phyloP scores from a whole-genome alignment of 805 yeast species.

The Pichia californica region DNA sequence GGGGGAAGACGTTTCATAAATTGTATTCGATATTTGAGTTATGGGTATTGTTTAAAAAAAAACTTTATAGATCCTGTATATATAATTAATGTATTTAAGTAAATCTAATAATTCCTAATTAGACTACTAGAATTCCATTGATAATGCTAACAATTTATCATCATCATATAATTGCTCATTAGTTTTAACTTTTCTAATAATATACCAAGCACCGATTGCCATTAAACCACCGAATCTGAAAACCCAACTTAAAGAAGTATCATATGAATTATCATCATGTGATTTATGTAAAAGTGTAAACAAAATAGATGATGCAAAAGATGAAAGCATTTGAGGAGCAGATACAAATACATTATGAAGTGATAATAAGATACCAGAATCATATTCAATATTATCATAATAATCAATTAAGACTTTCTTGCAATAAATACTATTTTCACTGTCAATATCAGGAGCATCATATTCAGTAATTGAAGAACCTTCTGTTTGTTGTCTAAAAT shows the following conservation, averaged over 20 bases:
- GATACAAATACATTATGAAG: constrained; percentile 55
- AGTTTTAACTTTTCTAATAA: constrained; percentile 38
- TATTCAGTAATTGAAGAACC: constrained; percentile 6
- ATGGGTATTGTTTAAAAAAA: neutral
- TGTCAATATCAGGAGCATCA: constrained; percentile 5
- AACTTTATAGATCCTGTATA: neutral
- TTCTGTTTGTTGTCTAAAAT: constrained; percentile 12
- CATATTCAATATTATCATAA: constrained; percentile 41
- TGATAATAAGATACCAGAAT: constrained; percentile 51
- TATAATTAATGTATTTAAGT: neutral
- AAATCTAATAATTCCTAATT: neutral
- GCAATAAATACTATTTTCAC: constrained; percentile 15
- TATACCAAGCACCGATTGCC: constrained; percentile 38
- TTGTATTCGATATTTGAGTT: neutral
- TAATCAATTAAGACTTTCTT: constrained; percentile 20
- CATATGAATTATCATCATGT: constrained; percentile 24
- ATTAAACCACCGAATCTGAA: constrained; percentile 50
- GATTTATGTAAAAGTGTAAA: constrained; percentile 33
- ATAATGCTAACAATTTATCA: constrained; percentile 18
- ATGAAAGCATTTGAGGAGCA: constrained; percentile 49
- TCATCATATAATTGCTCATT: constrained; percentile 32
- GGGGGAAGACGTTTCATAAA: too few relatives aligned
- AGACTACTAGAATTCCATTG: constrained; percentile 1
- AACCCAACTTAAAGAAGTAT: constrained; percentile 48
- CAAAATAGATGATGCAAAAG: constrained; percentile 40